Conservation (phyloP, 257 asterid species). For the Solanum pennellii region DNA sequence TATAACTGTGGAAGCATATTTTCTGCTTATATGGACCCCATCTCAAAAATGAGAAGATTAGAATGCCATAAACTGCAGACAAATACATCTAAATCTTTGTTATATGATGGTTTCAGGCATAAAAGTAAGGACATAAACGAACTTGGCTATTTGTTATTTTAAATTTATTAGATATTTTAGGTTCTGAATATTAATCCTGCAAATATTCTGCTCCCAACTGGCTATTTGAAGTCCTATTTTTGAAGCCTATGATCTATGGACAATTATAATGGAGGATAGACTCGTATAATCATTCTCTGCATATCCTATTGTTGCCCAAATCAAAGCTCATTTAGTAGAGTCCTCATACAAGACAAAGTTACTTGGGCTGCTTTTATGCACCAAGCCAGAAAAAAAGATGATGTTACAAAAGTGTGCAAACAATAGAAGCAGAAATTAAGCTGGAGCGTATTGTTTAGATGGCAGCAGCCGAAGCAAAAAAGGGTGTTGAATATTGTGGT, state of each 20-base stretch:
- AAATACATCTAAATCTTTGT: neutral
- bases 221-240: neutral
- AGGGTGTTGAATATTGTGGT: neutral
- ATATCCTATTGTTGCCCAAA: neutral
- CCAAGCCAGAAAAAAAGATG: neutral
- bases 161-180: neutral
- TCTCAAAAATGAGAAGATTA: neutral
- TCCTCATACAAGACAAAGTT: neutral
- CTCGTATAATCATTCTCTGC: neutral
- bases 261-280: neutral
- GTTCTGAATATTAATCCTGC: neutral
- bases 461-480: neutral
- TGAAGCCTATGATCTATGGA: neutral
- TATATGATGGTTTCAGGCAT: neutral
- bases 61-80: neutral
- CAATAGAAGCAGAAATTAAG: neutral
- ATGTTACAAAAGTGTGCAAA: neutral
- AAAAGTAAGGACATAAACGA: neutral
- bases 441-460: neutral
- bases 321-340: neutral
- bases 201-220: neutral
- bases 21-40: neutral
- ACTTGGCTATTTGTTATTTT: neutral
- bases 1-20: neutral
- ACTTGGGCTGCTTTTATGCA: neutral